phyloP scores from a whole-genome alignment of 192 early-diverging fungal species.

The Funneliformis geosporum region DNA sequence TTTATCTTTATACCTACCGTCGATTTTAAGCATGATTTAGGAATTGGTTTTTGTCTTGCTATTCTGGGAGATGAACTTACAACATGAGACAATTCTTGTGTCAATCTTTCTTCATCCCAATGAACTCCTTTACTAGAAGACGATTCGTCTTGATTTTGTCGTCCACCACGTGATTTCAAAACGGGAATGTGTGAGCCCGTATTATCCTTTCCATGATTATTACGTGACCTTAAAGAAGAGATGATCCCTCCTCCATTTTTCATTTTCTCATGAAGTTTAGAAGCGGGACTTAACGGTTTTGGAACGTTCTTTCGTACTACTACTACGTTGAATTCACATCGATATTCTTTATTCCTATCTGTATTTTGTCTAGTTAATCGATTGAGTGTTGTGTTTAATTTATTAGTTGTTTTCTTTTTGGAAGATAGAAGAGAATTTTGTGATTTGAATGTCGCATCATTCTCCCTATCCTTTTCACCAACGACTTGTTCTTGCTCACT shows the following conservation, averaged over 20 bases:
- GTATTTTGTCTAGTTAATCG: conserved; percentile 6
- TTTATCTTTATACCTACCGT: background rate
- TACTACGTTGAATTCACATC: background rate
- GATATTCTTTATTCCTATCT: conserved; percentile 8
- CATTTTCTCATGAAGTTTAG: background rate
- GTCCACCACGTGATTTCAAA: background rate
- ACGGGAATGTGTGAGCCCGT: background rate
- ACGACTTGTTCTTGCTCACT: background rate
- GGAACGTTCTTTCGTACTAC: conserved; percentile 1
- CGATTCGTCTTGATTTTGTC: background rate
- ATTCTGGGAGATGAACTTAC: background rate
- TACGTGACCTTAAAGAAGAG: background rate
- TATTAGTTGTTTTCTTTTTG: background rate
- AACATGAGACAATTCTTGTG: background rate
- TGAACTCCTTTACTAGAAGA: background rate
- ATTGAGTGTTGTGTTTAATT: background rate
- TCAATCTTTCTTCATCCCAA: background rate
- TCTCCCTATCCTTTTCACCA: background rate
- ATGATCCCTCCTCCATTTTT: background rate
- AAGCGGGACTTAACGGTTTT: conserved; percentile 13
- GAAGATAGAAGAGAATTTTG: background rate
- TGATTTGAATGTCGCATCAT: background rate
- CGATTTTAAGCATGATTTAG: background rate
- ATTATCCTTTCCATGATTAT: background rate
- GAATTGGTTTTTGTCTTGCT: conserved; percentile 11